Evolutionary conservation across 75 land plant species (phyloP).

Genomic region (Azolla pinnata): DNA sequence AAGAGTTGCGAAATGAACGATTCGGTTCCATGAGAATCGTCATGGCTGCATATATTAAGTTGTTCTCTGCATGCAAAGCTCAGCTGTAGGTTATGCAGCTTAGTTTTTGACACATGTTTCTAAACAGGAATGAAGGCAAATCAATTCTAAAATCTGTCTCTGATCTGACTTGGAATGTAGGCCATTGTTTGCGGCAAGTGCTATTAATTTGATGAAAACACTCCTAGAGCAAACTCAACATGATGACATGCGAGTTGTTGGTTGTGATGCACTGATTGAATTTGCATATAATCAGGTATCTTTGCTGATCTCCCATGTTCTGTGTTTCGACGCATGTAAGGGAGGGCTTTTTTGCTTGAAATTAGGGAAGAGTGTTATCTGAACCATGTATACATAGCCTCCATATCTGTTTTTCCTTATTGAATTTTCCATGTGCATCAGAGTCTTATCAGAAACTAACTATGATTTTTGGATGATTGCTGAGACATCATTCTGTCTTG

Average conservation of each 20-base stretch:
- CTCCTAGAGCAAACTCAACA: constrained; percentile 69
- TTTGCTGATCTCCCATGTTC: background rate
- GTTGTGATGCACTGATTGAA: constrained; percentile 53
- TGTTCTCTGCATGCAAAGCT: constrained; percentile 65
- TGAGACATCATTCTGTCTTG: constrained; percentile 1
- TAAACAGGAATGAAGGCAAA: background rate
- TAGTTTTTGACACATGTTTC: background rate
- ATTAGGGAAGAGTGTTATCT: no score
- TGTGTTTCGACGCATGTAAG: no score
- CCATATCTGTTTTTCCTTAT: no score
- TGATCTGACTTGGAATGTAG: constrained; percentile 26
- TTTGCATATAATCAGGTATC: constrained; percentile 69
- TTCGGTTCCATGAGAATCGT: constrained; percentile 51
- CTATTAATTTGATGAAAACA: constrained; percentile 43
- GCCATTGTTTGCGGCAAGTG: constrained; percentile 67
- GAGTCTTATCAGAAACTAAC: no score
- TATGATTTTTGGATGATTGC: no score
- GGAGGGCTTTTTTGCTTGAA: no score
- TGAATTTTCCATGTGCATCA: no score
- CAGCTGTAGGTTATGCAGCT: constrained; percentile 51
- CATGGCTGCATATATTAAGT: constrained; percentile 53
- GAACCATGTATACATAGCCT: no score
- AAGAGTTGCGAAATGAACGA: constrained; percentile 62
- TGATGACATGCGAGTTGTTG: constrained; percentile 65
- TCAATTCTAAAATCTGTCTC: background rate